Percentiles rank a stretch among this genome's conserved stretches.
phyloP scores from a whole-genome alignment of 2,329 filamentous ascomycete species.

The Paecilomyces fulvus region DNA sequence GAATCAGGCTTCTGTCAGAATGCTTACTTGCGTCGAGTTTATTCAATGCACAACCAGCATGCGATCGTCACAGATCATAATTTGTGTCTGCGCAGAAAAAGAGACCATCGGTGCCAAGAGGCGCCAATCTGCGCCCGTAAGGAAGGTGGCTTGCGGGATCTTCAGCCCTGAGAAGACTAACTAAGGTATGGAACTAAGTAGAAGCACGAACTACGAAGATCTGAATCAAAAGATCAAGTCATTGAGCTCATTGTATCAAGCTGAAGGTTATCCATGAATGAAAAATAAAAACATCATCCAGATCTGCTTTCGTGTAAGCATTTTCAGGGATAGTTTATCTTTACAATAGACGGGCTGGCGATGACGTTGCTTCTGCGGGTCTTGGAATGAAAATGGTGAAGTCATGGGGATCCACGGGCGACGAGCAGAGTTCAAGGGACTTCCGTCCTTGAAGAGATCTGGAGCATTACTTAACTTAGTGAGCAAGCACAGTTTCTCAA shows the following conservation, averaged over 20 bases:
- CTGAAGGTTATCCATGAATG: too few species aligned
- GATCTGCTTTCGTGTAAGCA: too few species aligned
- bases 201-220: background rate
- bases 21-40: background rate
- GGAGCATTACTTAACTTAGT: too few species aligned
- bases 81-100: background rate
- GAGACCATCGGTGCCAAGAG: background rate
- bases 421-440: too few species aligned
- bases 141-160: background rate
- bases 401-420: background rate
- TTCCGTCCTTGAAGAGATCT: background rate
- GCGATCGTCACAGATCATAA: background rate
- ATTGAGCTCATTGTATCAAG: too few species aligned
- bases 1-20: background rate
- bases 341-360: background rate
- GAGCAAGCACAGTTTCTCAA: too few species aligned
- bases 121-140: background rate
- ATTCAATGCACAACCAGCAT: background rate
- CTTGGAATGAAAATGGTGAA: background rate
- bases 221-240: background rate
- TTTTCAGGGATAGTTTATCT: too few species aligned
- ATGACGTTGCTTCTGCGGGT: conserved; percentile 1
- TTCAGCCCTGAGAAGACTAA: background rate
- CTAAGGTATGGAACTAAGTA: too few species aligned
- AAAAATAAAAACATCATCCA: background rate